phyloP scores from a whole-genome alignment of 2,329 filamentous ascomycete genomes.

The Pseudomassariella vexata region DNA sequence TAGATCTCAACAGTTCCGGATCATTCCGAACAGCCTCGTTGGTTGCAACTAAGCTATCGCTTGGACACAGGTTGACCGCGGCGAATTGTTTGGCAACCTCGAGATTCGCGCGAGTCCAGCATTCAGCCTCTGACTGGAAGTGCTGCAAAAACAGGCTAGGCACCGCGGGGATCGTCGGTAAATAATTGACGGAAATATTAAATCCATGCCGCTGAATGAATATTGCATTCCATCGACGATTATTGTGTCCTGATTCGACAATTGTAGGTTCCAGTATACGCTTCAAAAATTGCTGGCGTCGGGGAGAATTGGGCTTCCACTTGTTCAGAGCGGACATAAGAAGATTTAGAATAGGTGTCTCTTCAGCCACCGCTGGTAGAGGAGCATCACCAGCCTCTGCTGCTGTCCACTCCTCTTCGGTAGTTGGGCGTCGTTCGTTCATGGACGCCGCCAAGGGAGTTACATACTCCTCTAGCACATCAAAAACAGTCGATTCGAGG shows the following conservation, averaged over 20 bases:
- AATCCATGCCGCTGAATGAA: constrained; percentile 25
- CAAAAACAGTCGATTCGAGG: constrained; percentile 16
- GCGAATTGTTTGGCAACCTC: constrained; percentile 11
- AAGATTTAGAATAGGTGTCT: constrained; percentile 11
- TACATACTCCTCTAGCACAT: constrained; percentile 17
- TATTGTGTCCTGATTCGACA: constrained; percentile 20
- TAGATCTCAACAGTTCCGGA: constrained; percentile 17
- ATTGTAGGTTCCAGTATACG: constrained; percentile 17
- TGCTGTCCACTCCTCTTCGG: constrained; percentile 22
- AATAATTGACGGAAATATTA: constrained; percentile 9
- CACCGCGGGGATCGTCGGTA: constrained; percentile 19
- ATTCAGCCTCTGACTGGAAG: constrained; percentile 8
- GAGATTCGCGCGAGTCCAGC: constrained; percentile 14
- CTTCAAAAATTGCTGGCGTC: constrained; percentile 12
- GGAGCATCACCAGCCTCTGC: constrained; percentile 4
- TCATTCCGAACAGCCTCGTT: constrained; percentile 17
- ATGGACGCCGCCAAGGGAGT: constrained; percentile 23
- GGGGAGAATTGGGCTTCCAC: constrained; percentile 1
- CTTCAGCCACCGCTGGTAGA: constrained; percentile 11
- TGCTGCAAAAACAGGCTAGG: constrained; percentile 7
- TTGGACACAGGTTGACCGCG: constrained; percentile 17
- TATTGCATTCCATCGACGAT: constrained; percentile 24
- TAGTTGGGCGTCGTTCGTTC: constrained; percentile 19
- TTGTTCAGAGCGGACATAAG: constrained; percentile 3
- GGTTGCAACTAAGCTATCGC: constrained; percentile 14